These are phyloP conservation scores for Davidsoniella eucalypti DNA, from an alignment of 2,329 filamentous ascomycete species.

Conservation along the genomic window DNA sequence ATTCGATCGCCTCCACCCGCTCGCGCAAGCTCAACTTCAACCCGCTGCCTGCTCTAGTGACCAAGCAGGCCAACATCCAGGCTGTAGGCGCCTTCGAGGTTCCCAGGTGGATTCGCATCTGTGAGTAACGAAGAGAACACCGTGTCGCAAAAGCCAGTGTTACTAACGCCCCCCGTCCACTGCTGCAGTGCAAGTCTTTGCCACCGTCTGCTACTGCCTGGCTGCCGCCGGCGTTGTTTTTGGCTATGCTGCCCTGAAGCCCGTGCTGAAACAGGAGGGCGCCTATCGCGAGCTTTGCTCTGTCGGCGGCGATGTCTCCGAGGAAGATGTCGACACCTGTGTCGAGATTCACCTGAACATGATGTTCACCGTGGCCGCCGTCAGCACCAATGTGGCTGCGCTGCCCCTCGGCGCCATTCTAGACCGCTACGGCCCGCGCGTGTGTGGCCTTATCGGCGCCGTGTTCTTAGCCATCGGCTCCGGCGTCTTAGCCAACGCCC, in stretches of 20 bases:
- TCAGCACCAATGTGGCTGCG: conserved; percentile 74
- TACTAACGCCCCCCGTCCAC: too few species aligned
- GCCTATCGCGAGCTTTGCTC: conserved; percentile 51
- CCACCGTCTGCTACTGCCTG: conserved; percentile 24
- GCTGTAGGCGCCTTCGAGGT: conserved; percentile 38
- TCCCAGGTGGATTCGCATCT: conserved; percentile 34
- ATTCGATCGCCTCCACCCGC: conserved; percentile 30
- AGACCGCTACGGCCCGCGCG: conserved; percentile 63
- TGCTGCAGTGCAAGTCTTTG: conserved; percentile 22
- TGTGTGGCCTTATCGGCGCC: conserved; percentile 57
- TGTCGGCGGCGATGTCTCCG: conserved; percentile 14
- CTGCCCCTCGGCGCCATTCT: conserved; percentile 73
- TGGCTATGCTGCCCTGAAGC: conserved; percentile 73
- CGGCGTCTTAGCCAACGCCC: conserved; percentile 53
- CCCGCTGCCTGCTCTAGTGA: conserved; percentile 28
- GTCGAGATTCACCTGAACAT: conserved; percentile 56
- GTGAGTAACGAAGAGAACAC: conserved; percentile 22
- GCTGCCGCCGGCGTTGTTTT: conserved; percentile 53
- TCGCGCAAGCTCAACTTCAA: conserved; percentile 37
- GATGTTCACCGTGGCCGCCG: conserved; percentile 84
- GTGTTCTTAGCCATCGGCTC: conserved; percentile 54
- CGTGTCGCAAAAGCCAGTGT: too few species aligned
- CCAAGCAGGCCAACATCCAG: conserved; percentile 25
- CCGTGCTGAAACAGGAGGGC: conserved; percentile 56
- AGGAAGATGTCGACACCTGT: conserved; percentile 24